A percentile compares a stretch with the other conserved stretches of the same genome.
These are phyloP conservation scores for Wakefieldia striispora DNA, from an alignment of 768 basidiomycete species.

Conservation along the genomic window DNA sequence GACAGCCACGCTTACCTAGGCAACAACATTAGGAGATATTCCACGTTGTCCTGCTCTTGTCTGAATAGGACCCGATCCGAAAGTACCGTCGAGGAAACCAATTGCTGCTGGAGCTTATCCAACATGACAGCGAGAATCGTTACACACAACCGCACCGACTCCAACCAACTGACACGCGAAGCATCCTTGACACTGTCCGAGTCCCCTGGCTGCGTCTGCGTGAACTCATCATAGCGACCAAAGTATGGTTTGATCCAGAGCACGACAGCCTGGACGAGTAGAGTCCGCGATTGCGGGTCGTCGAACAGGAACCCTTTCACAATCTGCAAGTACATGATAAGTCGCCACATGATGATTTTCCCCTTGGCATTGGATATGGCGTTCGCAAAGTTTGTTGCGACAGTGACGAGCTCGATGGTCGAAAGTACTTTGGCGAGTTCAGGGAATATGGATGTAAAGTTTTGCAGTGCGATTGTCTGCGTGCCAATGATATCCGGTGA, in stretches of 20 bases:
- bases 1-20: slow-evolving; percentile 59
- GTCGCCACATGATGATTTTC: slow-evolving; percentile 88
- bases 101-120: slow-evolving; percentile 80
- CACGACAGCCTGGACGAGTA: slow-evolving; percentile 83
- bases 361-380: slow-evolving; percentile 75
- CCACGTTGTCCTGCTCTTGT: slow-evolving; percentile 91
- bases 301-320: slow-evolving; percentile 89
- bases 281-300: slow-evolving; percentile 68
- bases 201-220: slow-evolving; percentile 61
- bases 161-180: slow-evolving; percentile 84
- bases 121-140: slow-evolving; percentile 88
- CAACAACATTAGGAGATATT: slow-evolving; percentile 76
- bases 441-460: slow-evolving; percentile 90
- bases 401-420: slow-evolving; percentile 80
- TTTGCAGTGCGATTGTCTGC: slow-evolving; percentile 90
- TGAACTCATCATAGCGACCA: slow-evolving; percentile 85
- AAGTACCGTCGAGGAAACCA: slow-evolving; percentile 64
- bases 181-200: slow-evolving; percentile 64
- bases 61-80: slow-evolving; percentile 59
- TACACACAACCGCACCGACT: slow-evolving; percentile 85
- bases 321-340: slow-evolving; percentile 91
- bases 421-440: slow-evolving; percentile 80
- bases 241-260: slow-evolving; percentile 96
- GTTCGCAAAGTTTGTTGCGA: slow-evolving; percentile 85
- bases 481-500: slow-evolving; percentile 91